Conservation (phyloP, 192 early-diverging fungal species). For the Phlyctochytrium bullatum region DNA sequence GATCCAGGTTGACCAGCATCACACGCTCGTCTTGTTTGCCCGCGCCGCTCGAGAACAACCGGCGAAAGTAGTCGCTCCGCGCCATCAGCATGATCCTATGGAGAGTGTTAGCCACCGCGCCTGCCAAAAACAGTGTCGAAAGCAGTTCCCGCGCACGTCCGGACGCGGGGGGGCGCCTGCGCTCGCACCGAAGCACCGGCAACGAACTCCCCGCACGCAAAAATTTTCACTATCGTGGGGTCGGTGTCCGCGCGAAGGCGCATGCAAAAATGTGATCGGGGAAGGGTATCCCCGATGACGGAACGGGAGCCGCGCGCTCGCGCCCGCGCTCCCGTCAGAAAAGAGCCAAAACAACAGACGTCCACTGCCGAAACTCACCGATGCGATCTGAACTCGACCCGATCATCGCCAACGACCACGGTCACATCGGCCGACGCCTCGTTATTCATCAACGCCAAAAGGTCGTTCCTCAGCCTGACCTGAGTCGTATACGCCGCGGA, state of each 20-base stretch:
- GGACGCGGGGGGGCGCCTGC: too few relatives aligned
- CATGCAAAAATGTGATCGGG: too few relatives aligned
- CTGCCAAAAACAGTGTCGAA: too few relatives aligned
- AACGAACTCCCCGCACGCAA: too few relatives aligned
- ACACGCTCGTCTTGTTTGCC: neutral
- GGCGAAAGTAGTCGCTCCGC: slow-evolving; percentile 18
- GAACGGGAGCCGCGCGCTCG: too few relatives aligned
- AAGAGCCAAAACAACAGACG: neutral
- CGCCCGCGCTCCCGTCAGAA: too few relatives aligned
- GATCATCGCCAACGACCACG: slow-evolving; percentile 20
- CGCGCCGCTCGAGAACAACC: neutral
- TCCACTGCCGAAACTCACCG: slow-evolving; percentile 11
- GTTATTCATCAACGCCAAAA: slow-evolving; percentile 8
- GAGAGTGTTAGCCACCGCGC: neutral
- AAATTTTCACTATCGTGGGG: too few relatives aligned
- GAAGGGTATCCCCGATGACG: too few relatives aligned
- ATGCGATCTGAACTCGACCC: slow-evolving; percentile 20
- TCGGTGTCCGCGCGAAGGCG: too few relatives aligned
- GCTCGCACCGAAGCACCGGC: too few relatives aligned
- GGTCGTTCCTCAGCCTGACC: slow-evolving; percentile 15
- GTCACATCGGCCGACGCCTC: slow-evolving; percentile 4
- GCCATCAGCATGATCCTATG: slow-evolving; percentile 21
- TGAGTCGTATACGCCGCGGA: neutral
- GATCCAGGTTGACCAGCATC: slow-evolving; percentile 7
- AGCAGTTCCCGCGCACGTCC: too few relatives aligned